Evolutionary conservation across 495 filamentous ascomycete genomes (phyloP), one percentile per base, ranked within the genome.

Genomic region (Penicillium pulvis): DNA sequence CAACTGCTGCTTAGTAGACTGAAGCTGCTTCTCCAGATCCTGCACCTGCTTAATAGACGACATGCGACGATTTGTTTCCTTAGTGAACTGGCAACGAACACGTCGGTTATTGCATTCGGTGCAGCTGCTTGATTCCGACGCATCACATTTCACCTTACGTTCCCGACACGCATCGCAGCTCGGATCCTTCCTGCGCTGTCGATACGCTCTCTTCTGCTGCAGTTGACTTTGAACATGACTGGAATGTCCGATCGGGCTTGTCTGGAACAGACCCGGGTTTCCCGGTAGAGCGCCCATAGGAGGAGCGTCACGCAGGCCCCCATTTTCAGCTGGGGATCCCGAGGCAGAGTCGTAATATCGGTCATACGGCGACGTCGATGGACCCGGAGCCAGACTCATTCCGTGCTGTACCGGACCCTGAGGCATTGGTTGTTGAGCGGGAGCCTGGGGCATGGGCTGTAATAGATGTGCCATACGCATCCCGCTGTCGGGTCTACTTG

Each of bases 1-100:
- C 57, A 93, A 86, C 72, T 94, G 88, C 46, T 89, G 83, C 62
- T 84, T 88, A 36, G 91, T 82, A 41, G 83, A 81, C 26, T 85
- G 79, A 53, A 98, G 84, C 71, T 97, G 93, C 74, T 91, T 95
- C 71, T 98, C 93, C 24, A 98, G 79, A 73, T 98, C 94, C 74
- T 98, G 94, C 3, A 97, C 91, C 79, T 97, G 94, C 86, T 98
- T 98, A 72, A 98, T 97, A 14, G 93, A 97, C 47, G 94, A 97
- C 94, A 98, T 98, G 60, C 94, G 86, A 48, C 95, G 86, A 73
- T 98, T 98, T 20, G 94, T 98, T 73, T 98, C 94, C 77, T 98
- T 98, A 46, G 94, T 98, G 70, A 98, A 98, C 71, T 97, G 93
- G 68, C 94, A 98, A 69, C 94, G 95, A 49, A 97, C 93, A 68